Percentiles rank a stretch among this genome's conserved stretches.
These are phyloP conservation scores for Saccharomyces hybrid DNA, from an alignment of 1,139 yeast genomes.

Conservation along the genomic window DNA sequence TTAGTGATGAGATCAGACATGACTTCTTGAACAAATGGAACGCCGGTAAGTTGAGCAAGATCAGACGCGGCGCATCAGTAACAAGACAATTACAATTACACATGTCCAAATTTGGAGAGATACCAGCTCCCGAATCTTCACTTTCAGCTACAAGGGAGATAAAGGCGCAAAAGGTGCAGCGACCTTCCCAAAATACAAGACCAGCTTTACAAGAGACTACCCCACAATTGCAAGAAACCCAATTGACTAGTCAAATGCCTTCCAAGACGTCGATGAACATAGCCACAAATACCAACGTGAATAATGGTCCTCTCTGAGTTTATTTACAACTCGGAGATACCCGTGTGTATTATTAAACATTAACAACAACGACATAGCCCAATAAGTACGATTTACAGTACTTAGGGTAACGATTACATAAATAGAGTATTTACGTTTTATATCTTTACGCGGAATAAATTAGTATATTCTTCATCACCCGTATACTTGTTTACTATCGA, in stretches of 20 bases:
- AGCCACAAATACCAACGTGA: background rate
- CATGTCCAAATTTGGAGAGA: constrained; percentile 46
- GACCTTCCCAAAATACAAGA: background rate
- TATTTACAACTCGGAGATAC: background rate
- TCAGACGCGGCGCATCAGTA: constrained; percentile 76
- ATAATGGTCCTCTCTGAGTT: background rate
- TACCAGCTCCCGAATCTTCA: constrained; percentile 36
- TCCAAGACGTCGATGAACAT: background rate
- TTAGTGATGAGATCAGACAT: constrained; percentile 69
- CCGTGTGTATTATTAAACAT: background rate
- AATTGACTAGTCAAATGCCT: background rate
- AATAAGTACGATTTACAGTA: background rate
- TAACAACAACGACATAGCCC: background rate
- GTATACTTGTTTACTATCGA: background rate
- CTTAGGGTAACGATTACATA: background rate
- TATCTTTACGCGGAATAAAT: background rate
- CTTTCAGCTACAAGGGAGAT: constrained; percentile 33
- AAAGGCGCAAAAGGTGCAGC: constrained; percentile 8
- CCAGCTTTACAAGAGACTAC: background rate
- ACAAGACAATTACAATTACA: constrained; percentile 69
- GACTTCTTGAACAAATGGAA: constrained; percentile 76
- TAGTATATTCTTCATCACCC: background rate
- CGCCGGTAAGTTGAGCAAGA: constrained; percentile 60
- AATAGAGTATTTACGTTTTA: background rate
- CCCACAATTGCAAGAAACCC: background rate